A percentile compares a stretch with the other conserved stretches of the same genome.
Conservation (phyloP, 305 asterid species). For the Fraxinus paxiana region DNA sequence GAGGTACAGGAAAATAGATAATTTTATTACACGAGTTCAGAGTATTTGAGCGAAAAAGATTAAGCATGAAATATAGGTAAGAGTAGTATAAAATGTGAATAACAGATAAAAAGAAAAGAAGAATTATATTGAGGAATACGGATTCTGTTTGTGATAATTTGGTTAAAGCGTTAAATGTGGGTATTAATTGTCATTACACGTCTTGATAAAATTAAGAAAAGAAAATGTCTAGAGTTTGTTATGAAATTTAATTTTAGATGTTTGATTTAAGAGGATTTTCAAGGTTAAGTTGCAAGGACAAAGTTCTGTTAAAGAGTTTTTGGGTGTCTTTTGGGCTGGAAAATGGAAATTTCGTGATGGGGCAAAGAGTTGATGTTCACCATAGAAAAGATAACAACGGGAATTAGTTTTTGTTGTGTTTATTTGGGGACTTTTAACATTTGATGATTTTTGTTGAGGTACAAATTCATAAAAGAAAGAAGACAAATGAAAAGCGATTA, state of each 20-base stretch:
- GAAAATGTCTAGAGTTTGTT: not conserved
- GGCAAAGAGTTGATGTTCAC: not conserved
- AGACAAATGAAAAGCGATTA: not conserved
- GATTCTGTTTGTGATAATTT: not conserved
- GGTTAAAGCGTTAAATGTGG: not conserved
- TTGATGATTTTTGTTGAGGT: not conserved
- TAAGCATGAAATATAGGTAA: slow-evolving; percentile 10
- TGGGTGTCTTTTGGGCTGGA: not conserved
- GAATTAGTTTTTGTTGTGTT: not conserved
- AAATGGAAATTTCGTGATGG: not conserved
- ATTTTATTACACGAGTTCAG: not conserved
- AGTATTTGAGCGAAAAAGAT: not conserved
- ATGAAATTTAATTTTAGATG: not conserved
- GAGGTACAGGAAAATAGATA: not conserved
- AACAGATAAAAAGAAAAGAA: not conserved
- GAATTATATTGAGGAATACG: not conserved
- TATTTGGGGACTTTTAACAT: not conserved
- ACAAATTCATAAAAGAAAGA: not conserved
- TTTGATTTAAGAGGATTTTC: not conserved
- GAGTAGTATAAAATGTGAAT: not conserved
- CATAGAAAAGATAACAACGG: not conserved
- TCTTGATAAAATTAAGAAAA: not conserved
- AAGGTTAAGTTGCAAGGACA: not conserved
- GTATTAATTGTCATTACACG: not conserved
- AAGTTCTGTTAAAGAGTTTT: not conserved